phyloP scores from a whole-genome alignment of 2,329 filamentous ascomycete species.

The Chalaropsis thielavioides region DNA sequence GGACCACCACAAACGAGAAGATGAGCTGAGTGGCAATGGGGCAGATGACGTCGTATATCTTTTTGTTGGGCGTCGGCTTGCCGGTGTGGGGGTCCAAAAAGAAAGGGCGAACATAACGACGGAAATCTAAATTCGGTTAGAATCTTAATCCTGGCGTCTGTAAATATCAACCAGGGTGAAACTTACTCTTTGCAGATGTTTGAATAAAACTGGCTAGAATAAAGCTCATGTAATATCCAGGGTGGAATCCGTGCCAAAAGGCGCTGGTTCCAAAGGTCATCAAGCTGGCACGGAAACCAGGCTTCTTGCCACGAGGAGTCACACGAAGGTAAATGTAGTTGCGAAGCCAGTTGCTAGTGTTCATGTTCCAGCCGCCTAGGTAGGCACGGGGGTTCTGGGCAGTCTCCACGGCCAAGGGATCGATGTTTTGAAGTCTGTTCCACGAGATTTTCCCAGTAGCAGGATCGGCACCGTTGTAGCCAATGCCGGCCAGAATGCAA shows the following conservation, averaged over 20 bases:
- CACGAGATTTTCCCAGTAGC: constrained; percentile 74
- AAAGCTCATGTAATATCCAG: constrained; percentile 88
- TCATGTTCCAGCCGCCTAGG: constrained; percentile 92
- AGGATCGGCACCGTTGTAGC: constrained; percentile 84
- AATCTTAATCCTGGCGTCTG: constrained; percentile 16
- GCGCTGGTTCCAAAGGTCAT: constrained; percentile 90
- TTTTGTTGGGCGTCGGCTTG: constrained; percentile 55
- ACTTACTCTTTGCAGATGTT: constrained; percentile 77
- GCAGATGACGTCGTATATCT: constrained; percentile 70
- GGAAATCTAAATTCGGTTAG: constrained; percentile 48
- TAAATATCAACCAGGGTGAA: background rate
- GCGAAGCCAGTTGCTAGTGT: constrained; percentile 90
- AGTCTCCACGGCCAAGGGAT: constrained; percentile 68
- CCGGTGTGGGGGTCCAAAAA: constrained; percentile 69
- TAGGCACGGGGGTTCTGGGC: constrained; percentile 91
- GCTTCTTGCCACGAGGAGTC: constrained; percentile 88
- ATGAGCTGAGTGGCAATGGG: constrained; percentile 64
- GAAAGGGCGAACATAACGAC: constrained; percentile 79
- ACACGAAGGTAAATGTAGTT: constrained; percentile 95
- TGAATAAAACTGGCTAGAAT: constrained; percentile 82
- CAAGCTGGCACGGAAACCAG: constrained; percentile 85
- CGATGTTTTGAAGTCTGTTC: constrained; percentile 78
- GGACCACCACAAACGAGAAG: constrained; percentile 68
- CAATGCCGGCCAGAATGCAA: constrained; percentile 84
- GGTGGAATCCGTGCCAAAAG: constrained; percentile 96